Base-by-base conservation (phyloP, 1,284 basidiomycete genomes). In the Heterobasidion irregulare region DNA sequence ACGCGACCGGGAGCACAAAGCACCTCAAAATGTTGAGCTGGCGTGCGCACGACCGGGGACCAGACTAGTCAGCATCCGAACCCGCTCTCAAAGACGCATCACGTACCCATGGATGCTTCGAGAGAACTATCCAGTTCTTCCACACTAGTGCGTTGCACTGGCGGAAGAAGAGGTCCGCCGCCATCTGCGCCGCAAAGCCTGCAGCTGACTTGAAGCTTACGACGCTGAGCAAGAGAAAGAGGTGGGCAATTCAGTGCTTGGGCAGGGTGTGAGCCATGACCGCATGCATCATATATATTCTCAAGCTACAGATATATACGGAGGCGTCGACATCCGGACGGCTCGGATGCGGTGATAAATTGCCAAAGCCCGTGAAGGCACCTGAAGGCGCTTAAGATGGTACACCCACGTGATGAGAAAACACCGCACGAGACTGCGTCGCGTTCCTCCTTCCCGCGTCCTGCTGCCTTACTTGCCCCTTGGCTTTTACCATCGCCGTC, bases 121-220 rank as follows among this genome's bases (percentile, higher is more conserved):
- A 77, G 34, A 84, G 67, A 15, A 86, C 75, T 53, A 84, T 86
- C 84, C 83, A 87, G 62, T 90, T 89, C 76, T 91, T 91, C 75
- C 80, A 77, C 54, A 81, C 77, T 44, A 91, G 68, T 4, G 80
- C 82, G 9, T 67, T 67, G 58, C 84, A 79, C 69, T 91, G 87
- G 32, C 79, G 73, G 72, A 78, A 78, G 64, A 86, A 84, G 10
- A 73, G 57, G 16, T 26, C n/a, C 12, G 38, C 26, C 26, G 26
- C 38, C 38, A 41, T 41, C 38, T 5, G n/a, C 38, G 12, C 8
- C 38, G 38, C n/a, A n/a, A 10, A n/a, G n/a, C 12, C 10, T n/a
- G 10, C 38, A 41, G 38, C 4, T n/a, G 10, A 41, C 2, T 41
- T 4, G 8, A 8, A 41, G 38, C 38, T 12, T 10, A 41, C 12